Evolutionary conservation across 768 basidiomycete genomes (phyloP).

Genomic region (Mrakia frigida): DNA sequence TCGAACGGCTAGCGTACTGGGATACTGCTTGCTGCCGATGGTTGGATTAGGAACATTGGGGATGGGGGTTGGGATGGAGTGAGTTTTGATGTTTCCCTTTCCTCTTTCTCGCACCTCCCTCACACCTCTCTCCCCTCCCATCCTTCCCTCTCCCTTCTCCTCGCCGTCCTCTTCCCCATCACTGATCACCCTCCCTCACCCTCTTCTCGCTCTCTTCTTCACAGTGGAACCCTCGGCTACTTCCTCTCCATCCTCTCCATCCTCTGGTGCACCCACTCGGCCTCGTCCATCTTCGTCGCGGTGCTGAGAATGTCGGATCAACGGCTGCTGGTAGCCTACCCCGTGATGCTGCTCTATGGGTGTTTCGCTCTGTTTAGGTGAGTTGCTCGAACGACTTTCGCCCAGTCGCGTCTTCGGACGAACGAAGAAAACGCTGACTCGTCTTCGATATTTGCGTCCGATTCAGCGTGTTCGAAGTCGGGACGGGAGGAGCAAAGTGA

Average conservation of each 20-base stretch:
- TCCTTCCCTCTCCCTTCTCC: too few species aligned
- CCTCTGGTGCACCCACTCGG: slow-evolving; percentile 94
- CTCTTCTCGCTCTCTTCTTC: neutral
- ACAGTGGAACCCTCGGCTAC: slow-evolving; percentile 78
- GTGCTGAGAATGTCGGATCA: slow-evolving; percentile 95
- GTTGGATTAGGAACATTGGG: slow-evolving; percentile 87
- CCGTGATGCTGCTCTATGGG: slow-evolving; percentile 86
- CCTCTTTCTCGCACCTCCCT: slow-evolving; percentile 5
- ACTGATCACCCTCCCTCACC: neutral
- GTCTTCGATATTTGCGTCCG: neutral
- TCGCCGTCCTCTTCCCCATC: neutral
- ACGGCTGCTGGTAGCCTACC: slow-evolving; percentile 90
- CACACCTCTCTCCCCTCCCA: neutral
- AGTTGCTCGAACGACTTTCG: neutral
- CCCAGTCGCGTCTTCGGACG: neutral
- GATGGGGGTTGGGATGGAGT: slow-evolving; percentile 84
- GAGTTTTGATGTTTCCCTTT: slow-evolving; percentile 45
- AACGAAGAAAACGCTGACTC: neutral
- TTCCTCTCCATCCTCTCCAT: slow-evolving; percentile 74
- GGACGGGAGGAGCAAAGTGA: neutral
- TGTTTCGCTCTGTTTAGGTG: slow-evolving; percentile 82
- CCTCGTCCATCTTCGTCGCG: slow-evolving; percentile 90
- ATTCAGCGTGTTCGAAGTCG: neutral
- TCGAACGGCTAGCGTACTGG: slow-evolving; percentile 81
- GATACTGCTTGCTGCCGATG: slow-evolving; percentile 95